These are phyloP conservation scores for Fonsecaea nubica DNA, from an alignment of 2,329 filamentous ascomycete species.

Conservation along the genomic window DNA sequence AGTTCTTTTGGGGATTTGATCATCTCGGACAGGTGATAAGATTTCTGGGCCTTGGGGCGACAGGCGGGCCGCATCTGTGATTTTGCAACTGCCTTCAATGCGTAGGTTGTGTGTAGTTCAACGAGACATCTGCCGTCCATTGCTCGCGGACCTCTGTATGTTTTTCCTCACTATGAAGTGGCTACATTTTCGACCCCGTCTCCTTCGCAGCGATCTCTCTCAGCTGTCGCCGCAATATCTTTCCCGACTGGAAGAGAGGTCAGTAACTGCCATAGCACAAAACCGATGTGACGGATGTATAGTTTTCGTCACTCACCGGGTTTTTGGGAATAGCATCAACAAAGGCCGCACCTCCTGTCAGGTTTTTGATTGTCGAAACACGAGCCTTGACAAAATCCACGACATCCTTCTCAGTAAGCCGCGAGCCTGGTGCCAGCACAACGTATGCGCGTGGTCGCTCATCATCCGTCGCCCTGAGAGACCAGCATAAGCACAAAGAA, in stretches of 20 bases:
- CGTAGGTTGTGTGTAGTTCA: neutral
- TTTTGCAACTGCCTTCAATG: neutral
- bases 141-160: neutral
- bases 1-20: conserved; percentile 67
- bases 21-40: conserved; percentile 62
- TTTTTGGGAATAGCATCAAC: conserved; percentile 57
- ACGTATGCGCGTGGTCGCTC: conserved; percentile 40
- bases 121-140: neutral
- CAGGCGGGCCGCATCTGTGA: conserved; percentile 24
- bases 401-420: conserved; percentile 48
- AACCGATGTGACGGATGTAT: neutral
- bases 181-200: conserved; percentile 22
- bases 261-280: neutral
- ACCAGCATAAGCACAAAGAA: neutral
- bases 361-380: conserved; percentile 54
- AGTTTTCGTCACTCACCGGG: conserved; percentile 20
- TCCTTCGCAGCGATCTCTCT: conserved; percentile 27
- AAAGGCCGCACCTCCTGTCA: conserved; percentile 55
- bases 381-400: conserved; percentile 50
- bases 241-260: conserved; percentile 47
- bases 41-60: conserved; percentile 58
- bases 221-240: conserved; percentile 51
- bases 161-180: neutral
- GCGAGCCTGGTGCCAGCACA: conserved; percentile 46
- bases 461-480: conserved; percentile 38